A percentile compares a stretch with the other conserved stretches of the same genome.
Conservation (phyloP, 2,329 filamentous ascomycete species). For the Exophiala sp. region DNA sequence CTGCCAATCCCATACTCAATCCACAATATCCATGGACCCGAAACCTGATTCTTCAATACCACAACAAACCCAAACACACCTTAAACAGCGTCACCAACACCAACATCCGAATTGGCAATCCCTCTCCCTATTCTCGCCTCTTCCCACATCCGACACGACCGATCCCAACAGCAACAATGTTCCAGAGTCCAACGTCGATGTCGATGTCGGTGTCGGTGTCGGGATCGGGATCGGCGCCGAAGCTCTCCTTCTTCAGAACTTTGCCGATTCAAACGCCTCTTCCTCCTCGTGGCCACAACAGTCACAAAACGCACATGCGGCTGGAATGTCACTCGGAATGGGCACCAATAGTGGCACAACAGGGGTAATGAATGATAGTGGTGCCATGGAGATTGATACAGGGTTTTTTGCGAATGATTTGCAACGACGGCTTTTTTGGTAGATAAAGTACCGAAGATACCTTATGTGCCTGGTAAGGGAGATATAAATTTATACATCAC, state of each 20-base stretch:
- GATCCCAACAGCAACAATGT: slow-evolving; percentile 5
- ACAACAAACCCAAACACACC: not conserved
- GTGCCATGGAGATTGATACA: slow-evolving; percentile 20
- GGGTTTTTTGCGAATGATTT: slow-evolving; percentile 22
- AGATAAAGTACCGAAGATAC: no score
- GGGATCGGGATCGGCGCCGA: slow-evolving; percentile 16
- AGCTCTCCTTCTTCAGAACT: slow-evolving; percentile 19
- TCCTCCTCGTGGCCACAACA: not conserved
- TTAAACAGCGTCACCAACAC: not conserved
- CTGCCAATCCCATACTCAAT: not conserved
- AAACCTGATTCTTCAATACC: slow-evolving; percentile 1
- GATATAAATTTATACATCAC: no score
- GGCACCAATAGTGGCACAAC: no score
- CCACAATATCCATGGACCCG: not conserved
- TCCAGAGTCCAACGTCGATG: not conserved
- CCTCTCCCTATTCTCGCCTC: slow-evolving; percentile 13
- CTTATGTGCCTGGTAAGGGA: no score
- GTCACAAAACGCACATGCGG: no score
- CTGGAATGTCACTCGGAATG: slow-evolving; percentile 9
- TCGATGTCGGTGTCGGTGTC: not conserved
- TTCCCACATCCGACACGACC: slow-evolving; percentile 3
- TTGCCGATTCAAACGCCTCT: no score
- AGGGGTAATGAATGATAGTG: no score
- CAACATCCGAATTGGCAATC: slow-evolving; percentile 15
- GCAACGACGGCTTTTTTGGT: slow-evolving; percentile 23